These are phyloP conservation scores for Lipomyces orientalis DNA, from an alignment of 805 yeast species.

Conservation along the genomic window DNA sequence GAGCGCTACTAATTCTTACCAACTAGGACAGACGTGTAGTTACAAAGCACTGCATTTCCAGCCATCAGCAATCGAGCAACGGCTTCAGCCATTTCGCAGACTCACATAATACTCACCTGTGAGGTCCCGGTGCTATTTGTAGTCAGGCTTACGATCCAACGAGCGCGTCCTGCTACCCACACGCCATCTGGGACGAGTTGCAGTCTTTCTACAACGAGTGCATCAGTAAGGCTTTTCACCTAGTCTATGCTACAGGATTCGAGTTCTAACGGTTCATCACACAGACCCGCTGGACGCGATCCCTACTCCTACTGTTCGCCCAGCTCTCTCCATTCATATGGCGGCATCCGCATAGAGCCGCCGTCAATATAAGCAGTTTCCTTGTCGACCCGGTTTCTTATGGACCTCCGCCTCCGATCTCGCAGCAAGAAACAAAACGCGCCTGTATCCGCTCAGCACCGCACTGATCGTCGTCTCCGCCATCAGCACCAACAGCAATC, in stretches of 20 bases:
- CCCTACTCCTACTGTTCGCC: not conserved
- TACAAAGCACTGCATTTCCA: not conserved
- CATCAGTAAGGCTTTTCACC: not conserved
- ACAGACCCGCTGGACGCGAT: not conserved
- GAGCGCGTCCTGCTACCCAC: not conserved
- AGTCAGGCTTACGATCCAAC: not conserved
- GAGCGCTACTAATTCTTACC: not conserved
- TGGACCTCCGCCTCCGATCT: conserved; percentile 30
- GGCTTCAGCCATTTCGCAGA: not conserved
- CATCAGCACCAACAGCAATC: conserved; percentile 8
- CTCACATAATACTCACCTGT: not conserved
- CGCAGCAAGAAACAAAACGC: conserved; percentile 11
- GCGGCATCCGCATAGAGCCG: conserved; percentile 8
- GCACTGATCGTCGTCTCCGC: conserved; percentile 19
- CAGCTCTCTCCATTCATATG: conserved; percentile 5
- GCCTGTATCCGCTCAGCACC: conserved; percentile 16
- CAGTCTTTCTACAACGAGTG: not conserved
- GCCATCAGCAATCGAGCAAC: not conserved
- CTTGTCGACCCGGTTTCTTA: conserved; percentile 14
- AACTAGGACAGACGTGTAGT: not conserved
- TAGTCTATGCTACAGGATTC: not conserved
- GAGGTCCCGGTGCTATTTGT: conserved; percentile 7
- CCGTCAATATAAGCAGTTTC: not conserved
- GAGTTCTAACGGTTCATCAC: not conserved
- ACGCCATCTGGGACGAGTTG: not conserved